Evolutionary conservation across 2,329 filamentous ascomycete genomes (phyloP).

Genomic region (Fusarium sp.): DNA sequence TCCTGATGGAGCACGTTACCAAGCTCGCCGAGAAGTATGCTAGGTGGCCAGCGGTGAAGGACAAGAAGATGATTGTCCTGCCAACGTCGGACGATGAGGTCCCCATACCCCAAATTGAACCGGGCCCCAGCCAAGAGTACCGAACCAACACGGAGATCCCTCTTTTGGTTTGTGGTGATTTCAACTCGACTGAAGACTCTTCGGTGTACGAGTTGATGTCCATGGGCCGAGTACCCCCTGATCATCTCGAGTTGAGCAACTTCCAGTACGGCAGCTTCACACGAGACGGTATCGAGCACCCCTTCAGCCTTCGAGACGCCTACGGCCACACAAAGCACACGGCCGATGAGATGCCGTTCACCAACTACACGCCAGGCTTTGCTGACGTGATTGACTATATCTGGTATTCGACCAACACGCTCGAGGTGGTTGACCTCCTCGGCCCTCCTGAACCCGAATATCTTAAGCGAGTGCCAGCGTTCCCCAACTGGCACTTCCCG

Average conservation of each 20-base stretch:
- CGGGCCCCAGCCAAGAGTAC: slow-evolving; percentile 88
- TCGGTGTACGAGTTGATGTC: slow-evolving; percentile 92
- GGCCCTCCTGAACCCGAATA: slow-evolving; percentile 89
- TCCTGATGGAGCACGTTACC: slow-evolving; percentile 90
- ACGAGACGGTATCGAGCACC: slow-evolving; percentile 89
- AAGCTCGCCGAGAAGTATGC: slow-evolving; percentile 89
- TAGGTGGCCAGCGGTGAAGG: slow-evolving; percentile 80
- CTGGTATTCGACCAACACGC: slow-evolving; percentile 93
- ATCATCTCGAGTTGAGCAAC: slow-evolving; percentile 82
- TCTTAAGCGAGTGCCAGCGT: slow-evolving; percentile 86
- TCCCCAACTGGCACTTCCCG: slow-evolving; percentile 94
- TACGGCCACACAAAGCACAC: slow-evolving; percentile 87
- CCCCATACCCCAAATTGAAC: slow-evolving; percentile 66
- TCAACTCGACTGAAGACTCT: slow-evolving; percentile 89
- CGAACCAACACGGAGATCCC: slow-evolving; percentile 87
- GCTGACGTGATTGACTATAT: slow-evolving; percentile 95
- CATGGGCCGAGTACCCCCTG: slow-evolving; percentile 79
- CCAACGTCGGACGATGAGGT: slow-evolving; percentile 57
- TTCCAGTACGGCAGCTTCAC: slow-evolving; percentile 95
- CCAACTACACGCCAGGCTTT: slow-evolving; percentile 97
- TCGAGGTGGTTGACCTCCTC: slow-evolving; percentile 85
- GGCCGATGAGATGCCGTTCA: slow-evolving; percentile 87
- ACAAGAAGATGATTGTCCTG: slow-evolving; percentile 73
- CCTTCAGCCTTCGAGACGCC: slow-evolving; percentile 91
- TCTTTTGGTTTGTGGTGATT: slow-evolving; percentile 91